phyloP scores from a whole-genome alignment of 805 yeast genomes.

The Saccharomycopsis amapae region DNA sequence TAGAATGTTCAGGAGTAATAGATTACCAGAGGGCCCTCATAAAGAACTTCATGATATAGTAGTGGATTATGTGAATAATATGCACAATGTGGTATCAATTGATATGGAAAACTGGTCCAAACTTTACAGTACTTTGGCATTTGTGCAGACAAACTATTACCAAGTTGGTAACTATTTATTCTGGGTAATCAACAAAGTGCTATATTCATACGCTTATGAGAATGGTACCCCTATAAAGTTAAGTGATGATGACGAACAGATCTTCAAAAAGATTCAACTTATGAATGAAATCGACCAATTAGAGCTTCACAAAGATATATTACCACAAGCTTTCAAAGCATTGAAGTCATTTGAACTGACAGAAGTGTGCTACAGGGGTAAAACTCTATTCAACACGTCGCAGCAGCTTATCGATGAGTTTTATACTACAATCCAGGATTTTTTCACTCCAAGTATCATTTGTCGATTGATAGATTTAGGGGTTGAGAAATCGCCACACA shows the following conservation, averaged over 20 bases:
- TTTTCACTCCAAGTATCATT: conserved; percentile 1
- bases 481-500: not conserved
- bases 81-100: not conserved
- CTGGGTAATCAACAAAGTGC: conserved; percentile 5
- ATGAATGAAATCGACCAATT: not conserved
- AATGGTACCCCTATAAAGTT: not conserved
- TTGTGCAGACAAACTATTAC: not conserved
- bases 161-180: not conserved
- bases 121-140: not conserved
- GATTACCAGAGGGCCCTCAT: not conserved
- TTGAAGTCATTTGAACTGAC: not conserved
- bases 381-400: not conserved
- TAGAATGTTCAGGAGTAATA: not conserved
- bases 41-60: not conserved
- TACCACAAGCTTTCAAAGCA: not conserved
- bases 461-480: not conserved
- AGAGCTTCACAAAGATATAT: not conserved
- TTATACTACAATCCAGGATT: not conserved
- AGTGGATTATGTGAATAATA: not conserved
- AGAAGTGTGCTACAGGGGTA: not conserved
- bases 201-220: conserved; percentile 1
- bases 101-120: conserved; percentile 1
- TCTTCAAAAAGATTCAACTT: not conserved
- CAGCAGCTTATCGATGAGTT: not conserved
- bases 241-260: not conserved